phyloP scores from a whole-genome alignment of 352 stramenopile species.

The Globisporangium takayamanum region DNA sequence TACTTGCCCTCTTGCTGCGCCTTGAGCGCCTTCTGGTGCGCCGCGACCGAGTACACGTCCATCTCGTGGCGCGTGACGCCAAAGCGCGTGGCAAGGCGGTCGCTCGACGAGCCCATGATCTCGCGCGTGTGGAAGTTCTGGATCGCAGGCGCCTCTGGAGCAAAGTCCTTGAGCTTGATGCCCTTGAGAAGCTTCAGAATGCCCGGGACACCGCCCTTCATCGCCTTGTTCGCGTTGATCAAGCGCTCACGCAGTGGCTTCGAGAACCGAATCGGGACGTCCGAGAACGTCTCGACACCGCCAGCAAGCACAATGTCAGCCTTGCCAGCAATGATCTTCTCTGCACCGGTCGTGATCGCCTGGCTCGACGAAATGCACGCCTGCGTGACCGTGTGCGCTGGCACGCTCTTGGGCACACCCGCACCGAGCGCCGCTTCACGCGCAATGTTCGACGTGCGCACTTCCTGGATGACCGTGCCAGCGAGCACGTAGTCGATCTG shows the following conservation, averaged over 20 bases:
- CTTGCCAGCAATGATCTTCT: conserved; percentile 95
- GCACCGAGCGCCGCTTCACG: conserved; percentile 94
- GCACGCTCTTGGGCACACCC: conserved; percentile 91
- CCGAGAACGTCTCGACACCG: conserved; percentile 95
- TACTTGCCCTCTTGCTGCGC: conserved; percentile 94
- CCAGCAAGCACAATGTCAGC: conserved; percentile 95
- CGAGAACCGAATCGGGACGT: conserved; percentile 96
- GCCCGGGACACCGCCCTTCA: conserved; percentile 92
- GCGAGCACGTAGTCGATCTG: conserved; percentile 95
- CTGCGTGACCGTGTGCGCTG: conserved; percentile 94
- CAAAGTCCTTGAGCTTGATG: conserved; percentile 88
- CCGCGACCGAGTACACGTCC: conserved; percentile 95
- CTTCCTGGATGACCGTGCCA: conserved; percentile 97
- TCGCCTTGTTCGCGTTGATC: conserved; percentile 87
- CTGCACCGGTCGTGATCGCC: conserved; percentile 89
- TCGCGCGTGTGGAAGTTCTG: conserved; percentile 98
- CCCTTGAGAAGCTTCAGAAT: conserved; percentile 91
- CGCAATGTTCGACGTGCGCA: conserved; percentile 97
- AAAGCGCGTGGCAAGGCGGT: conserved; percentile 92
- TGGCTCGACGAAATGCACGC: conserved; percentile 97
- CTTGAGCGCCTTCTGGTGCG: conserved; percentile 91
- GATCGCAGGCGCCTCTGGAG: conserved; percentile 95
- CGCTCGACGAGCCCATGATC: conserved; percentile 97
- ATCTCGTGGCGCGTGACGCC: conserved; percentile 94
- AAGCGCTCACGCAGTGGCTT: conserved; percentile 79